Evolutionary conservation across 805 yeast species (phyloP), one percentile per base, ranked within the genome.

Genomic region (Candida methanosorbosa): DNA sequence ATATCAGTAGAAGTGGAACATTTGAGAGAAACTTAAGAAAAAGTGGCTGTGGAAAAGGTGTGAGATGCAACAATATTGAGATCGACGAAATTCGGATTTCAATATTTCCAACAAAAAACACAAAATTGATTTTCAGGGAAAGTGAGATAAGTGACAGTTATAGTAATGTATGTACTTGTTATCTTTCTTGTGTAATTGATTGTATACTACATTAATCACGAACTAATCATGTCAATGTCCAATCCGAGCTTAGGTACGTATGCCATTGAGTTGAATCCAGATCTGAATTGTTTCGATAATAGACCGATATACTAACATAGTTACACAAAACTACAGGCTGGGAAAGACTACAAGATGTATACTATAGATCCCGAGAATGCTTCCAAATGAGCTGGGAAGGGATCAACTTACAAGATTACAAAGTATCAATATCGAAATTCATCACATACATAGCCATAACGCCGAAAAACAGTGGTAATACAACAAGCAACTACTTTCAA

Each of bases 271-370:
- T 13, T 12, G 9, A 9, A 14, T 19, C 25, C 8, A 4, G 5
- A 15, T 5, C 9, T 22, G 18, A 9, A 14, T 13, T n/a, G 11
- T 9, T 30, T 30, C 8, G 21, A 14, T 7, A 23, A 7, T 8
- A 12, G 16, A 25, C 33, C 24, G 16, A 22, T 6, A 29, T 16
- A 26, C 36, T 24, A 23, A 49, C 45, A 46, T 34, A n/a, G n/a
- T n/a, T 5, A 9, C 3, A 62, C 55, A 75, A 74, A 11, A 63
- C 70, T 43, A 50, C 67, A 40, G 70, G 69, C 29, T 87, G 97
- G 97, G 95, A 86, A 53, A 70, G 79, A 42, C 66, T 87, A 15
- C 77, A 74, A 35, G 75, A 76, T 53, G 80, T 75, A 9, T 84
- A 72, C 52, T 87, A 85, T 45, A 63, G 81, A 36, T 65, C 69